phyloP scores from a whole-genome alignment of 805 yeast species.

The Candida oleophila region DNA sequence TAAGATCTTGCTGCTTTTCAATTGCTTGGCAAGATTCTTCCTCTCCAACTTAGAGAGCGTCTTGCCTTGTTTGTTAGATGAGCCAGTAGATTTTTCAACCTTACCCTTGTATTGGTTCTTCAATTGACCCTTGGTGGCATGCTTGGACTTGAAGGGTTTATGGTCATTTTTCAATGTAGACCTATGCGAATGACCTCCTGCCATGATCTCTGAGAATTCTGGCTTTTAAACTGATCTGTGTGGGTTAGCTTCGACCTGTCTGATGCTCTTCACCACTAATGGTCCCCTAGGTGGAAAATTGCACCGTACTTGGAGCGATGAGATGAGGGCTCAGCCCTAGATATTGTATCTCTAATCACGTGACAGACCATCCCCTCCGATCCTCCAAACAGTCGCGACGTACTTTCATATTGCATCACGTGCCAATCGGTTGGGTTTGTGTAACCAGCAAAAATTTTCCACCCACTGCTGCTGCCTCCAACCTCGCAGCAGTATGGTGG shows the following conservation, averaged over 20 bases:
- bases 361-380: neutral
- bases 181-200: conserved; percentile 77
- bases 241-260: too few relatives aligned
- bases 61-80: conserved; percentile 35
- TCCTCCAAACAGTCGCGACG: neutral
- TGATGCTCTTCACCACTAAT: too few relatives aligned
- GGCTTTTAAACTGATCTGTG: neutral
- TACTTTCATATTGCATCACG: neutral
- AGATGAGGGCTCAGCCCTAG: conserved; percentile 4
- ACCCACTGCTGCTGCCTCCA: neutral
- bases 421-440: neutral
- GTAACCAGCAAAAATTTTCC: neutral
- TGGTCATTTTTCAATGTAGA: conserved; percentile 80
- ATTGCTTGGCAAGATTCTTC: conserved; percentile 74
- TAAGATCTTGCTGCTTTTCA: conserved; percentile 67
- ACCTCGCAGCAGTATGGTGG: neutral
- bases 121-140: conserved; percentile 83
- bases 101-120: conserved; percentile 84
- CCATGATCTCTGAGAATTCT: conserved; percentile 38
- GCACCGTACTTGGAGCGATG: too few relatives aligned
- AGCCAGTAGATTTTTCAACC: conserved; percentile 62
- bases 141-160: conserved; percentile 88
- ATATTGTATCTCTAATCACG: neutral
- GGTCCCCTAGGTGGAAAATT: too few relatives aligned
- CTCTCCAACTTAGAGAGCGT: conserved; percentile 57